phyloP scores from a whole-genome alignment of 2,329 filamentous ascomycete genomes.

The Mycocentrospora acerina region DNA sequence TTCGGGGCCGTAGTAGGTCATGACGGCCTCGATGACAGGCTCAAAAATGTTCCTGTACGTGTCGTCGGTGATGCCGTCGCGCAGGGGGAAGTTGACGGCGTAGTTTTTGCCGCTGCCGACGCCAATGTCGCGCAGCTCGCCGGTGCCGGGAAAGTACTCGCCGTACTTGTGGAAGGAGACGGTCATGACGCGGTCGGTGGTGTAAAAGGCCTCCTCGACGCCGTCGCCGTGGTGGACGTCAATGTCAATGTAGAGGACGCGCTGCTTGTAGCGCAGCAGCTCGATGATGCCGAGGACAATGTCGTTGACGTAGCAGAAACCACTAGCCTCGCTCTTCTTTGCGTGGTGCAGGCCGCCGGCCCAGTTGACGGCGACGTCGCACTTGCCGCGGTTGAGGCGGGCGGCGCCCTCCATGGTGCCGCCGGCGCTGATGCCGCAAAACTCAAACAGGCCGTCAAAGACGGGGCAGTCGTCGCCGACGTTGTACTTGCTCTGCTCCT shows the following conservation, averaged over 20 bases:
- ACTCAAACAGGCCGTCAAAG: constrained; percentile 70
- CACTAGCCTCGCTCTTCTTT: constrained; percentile 89
- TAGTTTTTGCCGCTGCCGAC: constrained; percentile 69
- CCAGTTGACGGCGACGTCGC: constrained; percentile 66
- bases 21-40: constrained; percentile 66
- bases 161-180: constrained; percentile 73
- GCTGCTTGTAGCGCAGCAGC: constrained; percentile 76
- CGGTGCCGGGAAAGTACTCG: constrained; percentile 71
- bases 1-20: constrained; percentile 68
- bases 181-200: constrained; percentile 71
- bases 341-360: constrained; percentile 95
- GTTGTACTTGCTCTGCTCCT: constrained; percentile 81
- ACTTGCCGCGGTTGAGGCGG: constrained; percentile 67
- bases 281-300: constrained; percentile 93
- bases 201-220: constrained; percentile 72
- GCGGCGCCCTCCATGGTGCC: constrained; percentile 71
- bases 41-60: constrained; percentile 70
- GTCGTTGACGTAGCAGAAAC: constrained; percentile 99
- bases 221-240: constrained; percentile 89
- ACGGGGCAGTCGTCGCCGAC: constrained; percentile 66
- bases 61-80: constrained; percentile 68
- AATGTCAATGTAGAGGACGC: constrained; percentile 93
- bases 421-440: constrained; percentile 69
- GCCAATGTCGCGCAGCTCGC: constrained; percentile 68
- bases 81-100: constrained; percentile 68